Percentiles rank a stretch among this genome's conserved stretches.
These are phyloP conservation scores for Solanum sejunctum DNA, from an alignment of 257 asterid genomes.

Conservation along the genomic window DNA sequence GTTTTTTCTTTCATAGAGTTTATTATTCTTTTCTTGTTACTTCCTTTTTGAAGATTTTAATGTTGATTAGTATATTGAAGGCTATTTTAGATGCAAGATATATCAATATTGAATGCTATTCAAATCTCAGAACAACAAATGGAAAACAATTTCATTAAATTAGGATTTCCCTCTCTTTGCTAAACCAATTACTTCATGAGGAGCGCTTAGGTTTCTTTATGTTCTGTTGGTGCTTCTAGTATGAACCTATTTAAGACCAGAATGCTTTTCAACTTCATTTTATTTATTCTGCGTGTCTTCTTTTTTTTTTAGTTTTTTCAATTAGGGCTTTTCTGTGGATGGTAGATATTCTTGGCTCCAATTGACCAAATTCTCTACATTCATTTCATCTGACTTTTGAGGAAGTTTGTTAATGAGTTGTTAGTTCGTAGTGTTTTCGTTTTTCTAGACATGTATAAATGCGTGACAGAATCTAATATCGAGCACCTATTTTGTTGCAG, in stretches of 20 bases:
- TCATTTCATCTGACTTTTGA: neutral
- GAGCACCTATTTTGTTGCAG: slow-evolving; percentile 38
- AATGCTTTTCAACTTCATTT: neutral
- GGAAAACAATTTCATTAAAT: neutral
- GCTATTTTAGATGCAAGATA: neutral
- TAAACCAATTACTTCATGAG: neutral
- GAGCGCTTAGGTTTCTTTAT: neutral
- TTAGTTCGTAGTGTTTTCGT: neutral
- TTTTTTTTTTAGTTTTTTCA: neutral
- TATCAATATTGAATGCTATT: neutral
- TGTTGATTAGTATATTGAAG: neutral
- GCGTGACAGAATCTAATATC: neutral
- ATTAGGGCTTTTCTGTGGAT: neutral
- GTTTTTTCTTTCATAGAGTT: neutral
- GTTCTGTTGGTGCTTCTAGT: neutral
- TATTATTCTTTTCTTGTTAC: neutral
- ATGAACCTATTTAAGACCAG: neutral
- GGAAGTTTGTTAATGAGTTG: neutral
- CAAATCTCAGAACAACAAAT: neutral
- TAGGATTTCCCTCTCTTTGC: neutral
- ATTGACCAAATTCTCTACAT: neutral
- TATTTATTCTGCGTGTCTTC: neutral
- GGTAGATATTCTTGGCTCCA: neutral
- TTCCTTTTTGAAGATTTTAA: neutral
- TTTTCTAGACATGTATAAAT: neutral